Percentiles rank a stretch among this genome's conserved stretches.
These are phyloP conservation scores for Myxozyma neotropica DNA, from an alignment of 805 yeast species.

Conservation along the genomic window DNA sequence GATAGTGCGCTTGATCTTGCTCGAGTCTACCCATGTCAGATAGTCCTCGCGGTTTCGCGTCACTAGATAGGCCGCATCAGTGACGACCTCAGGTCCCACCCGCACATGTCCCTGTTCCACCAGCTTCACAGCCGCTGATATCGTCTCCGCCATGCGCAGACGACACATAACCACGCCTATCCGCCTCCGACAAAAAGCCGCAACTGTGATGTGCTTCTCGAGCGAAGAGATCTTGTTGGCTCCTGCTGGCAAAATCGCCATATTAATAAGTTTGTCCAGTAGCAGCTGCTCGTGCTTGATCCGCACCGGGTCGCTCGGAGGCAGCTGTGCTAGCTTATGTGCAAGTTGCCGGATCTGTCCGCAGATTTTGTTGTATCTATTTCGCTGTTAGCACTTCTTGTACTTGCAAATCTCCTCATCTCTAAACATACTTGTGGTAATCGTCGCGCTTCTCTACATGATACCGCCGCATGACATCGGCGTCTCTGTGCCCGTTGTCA, in stretches of 20 bases:
- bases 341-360: conserved; percentile 90
- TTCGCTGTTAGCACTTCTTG: not conserved
- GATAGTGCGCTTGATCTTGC: conserved; percentile 88
- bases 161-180: conserved; percentile 94
- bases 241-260: conserved; percentile 88
- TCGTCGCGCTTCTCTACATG: conserved; percentile 95
- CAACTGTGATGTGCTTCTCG: conserved; percentile 88
- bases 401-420: not conserved
- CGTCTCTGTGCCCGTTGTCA: conserved; percentile 91
- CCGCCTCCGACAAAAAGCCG: conserved; percentile 89
- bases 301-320: conserved; percentile 85
- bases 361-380: conserved; percentile 77
- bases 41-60: conserved; percentile 94
- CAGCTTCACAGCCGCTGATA: conserved; percentile 85
- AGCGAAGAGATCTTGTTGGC: conserved; percentile 88
- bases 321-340: conserved; percentile 77
- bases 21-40: conserved; percentile 95
- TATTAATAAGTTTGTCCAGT: conserved; percentile 79
- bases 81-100: conserved; percentile 93
- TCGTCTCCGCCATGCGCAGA: conserved; percentile 87
- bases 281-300: conserved; percentile 84
- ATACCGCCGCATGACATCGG: conserved; percentile 94
- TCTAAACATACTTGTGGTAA: conserved; percentile 61
- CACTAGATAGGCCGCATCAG: conserved; percentile 93
- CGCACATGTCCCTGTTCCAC: conserved; percentile 97